Evolutionary conservation across 2,329 filamentous ascomycete species (phyloP).

Genomic region (Xylaria multiplex): DNA sequence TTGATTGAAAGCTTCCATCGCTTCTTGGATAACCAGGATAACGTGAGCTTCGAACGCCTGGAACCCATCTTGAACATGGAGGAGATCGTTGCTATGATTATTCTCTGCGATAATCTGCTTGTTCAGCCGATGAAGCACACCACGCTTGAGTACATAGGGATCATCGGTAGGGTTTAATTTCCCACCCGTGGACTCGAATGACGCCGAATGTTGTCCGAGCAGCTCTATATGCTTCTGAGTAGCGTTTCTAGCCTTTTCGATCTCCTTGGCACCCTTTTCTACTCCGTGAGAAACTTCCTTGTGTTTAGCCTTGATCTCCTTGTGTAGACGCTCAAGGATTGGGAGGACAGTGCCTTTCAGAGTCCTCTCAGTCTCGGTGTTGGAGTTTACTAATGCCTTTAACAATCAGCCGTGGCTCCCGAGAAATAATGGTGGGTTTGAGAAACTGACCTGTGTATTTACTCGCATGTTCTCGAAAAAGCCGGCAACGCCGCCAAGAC

Average conservation of each 20-base stretch:
- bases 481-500: constrained; percentile 84
- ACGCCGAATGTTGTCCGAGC: constrained; percentile 84
- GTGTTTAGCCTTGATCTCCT: constrained; percentile 95
- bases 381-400: constrained; percentile 85
- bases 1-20: constrained; percentile 84
- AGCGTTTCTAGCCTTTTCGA: constrained; percentile 84
- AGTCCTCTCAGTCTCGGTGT: constrained; percentile 89
- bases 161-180: constrained; percentile 79
- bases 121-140: constrained; percentile 83
- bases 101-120: constrained; percentile 96
- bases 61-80: constrained; percentile 92
- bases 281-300: constrained; percentile 88
- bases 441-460: constrained; percentile 75
- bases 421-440: no score
- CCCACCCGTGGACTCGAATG: constrained; percentile 79
- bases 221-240: constrained; percentile 98
- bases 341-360: constrained; percentile 88
- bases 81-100: constrained; percentile 90
- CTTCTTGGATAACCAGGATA: constrained; percentile 81
- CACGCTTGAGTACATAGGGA: constrained; percentile 86
- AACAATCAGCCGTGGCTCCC: constrained; percentile 27
- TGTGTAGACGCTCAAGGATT: constrained; percentile 88
- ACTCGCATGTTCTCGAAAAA: constrained; percentile 94
- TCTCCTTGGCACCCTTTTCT: constrained; percentile 85
- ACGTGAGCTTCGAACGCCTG: constrained; percentile 87